Percentiles rank a stretch among this genome's conserved stretches.
Conservation (phyloP, 2,329 filamentous ascomycete species). For the Botrytis pseudocinerea region DNA sequence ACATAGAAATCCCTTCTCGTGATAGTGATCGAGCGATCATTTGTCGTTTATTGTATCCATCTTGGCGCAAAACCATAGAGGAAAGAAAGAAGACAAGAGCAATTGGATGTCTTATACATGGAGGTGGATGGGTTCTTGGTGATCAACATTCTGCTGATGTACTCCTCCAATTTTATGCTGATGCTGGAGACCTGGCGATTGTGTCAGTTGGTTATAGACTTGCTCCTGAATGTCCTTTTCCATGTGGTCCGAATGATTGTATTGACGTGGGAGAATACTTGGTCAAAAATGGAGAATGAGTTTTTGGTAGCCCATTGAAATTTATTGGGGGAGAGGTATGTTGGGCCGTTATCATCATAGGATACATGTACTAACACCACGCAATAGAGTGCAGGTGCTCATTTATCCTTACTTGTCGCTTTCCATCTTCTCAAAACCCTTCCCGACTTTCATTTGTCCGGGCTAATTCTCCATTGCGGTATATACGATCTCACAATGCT, state of each 20-base stretch:
- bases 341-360: neutral
- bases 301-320: slow-evolving; percentile 46
- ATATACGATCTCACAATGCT: slow-evolving; percentile 50
- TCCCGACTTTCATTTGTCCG: slow-evolving; percentile 47
- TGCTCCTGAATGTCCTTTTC: slow-evolving; percentile 60
- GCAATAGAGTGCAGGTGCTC: slow-evolving; percentile 51
- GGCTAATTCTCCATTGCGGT: slow-evolving; percentile 55
- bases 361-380: slow-evolving; percentile 5
- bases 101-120: slow-evolving; percentile 58
- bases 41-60: slow-evolving; percentile 43
- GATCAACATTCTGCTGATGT: slow-evolving; percentile 40
- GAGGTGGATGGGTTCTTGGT: slow-evolving; percentile 40
- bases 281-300: slow-evolving; percentile 47
- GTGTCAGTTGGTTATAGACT: slow-evolving; percentile 60
- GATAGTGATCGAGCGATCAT: slow-evolving; percentile 53
- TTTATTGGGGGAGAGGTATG: slow-evolving; percentile 50
- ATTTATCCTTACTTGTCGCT: slow-evolving; percentile 49
- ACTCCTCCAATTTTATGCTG: slow-evolving; percentile 51
- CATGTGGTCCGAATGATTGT: slow-evolving; percentile 56
- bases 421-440: slow-evolving; percentile 48
- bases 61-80: slow-evolving; percentile 43
- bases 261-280: slow-evolving; percentile 57
- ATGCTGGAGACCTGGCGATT: slow-evolving; percentile 50
- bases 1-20: slow-evolving; percentile 53
- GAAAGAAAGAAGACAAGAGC: slow-evolving; percentile 50